Evolutionary conservation across 495 filamentous ascomycete species (phyloP).

Genomic region (Penicillium atrosanguineum): DNA sequence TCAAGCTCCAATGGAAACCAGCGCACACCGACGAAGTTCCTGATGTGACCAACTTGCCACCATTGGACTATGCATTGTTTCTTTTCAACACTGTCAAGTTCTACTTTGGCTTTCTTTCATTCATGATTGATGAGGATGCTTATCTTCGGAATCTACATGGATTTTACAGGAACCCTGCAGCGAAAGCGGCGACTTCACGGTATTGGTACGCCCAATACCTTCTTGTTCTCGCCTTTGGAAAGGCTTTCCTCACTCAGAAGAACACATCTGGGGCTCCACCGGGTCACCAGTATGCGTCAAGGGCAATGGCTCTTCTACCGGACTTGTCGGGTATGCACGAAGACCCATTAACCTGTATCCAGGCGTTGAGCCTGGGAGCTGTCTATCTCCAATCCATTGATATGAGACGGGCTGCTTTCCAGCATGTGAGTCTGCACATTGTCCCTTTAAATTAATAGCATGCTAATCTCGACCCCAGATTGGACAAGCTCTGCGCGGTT

Average conservation of each 20-base stretch:
- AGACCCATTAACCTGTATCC: conserved; percentile 33
- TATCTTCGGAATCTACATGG: conserved; percentile 33
- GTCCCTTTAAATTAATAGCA: neutral
- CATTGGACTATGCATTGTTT: conserved; percentile 36
- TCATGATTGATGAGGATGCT: conserved; percentile 35
- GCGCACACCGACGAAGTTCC: conserved; percentile 24
- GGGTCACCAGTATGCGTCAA: conserved; percentile 33
- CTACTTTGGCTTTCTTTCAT: conserved; percentile 36
- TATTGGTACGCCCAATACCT: conserved; percentile 41
- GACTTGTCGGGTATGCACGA: conserved; percentile 33
- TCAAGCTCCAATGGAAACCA: conserved; percentile 37
- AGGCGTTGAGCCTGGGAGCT: conserved; percentile 32
- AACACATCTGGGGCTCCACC: conserved; percentile 31
- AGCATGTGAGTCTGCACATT: conserved; percentile 21
- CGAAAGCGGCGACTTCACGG: conserved; percentile 24
- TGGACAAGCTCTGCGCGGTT: conserved; percentile 36
- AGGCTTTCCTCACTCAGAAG: conserved; percentile 33
- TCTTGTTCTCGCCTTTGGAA: conserved; percentile 41
- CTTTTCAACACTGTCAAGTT: conserved; percentile 40
- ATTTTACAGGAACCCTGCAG: conserved; percentile 27
- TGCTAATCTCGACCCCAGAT: conserved; percentile 15
- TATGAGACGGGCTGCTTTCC: conserved; percentile 36
- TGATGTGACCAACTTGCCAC: conserved; percentile 33
- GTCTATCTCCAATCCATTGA: conserved; percentile 40
- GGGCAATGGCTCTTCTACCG: conserved; percentile 38